Base-by-base conservation (phyloP, 1,284 basidiomycete species). In the Leccinum pachyderme region DNA sequence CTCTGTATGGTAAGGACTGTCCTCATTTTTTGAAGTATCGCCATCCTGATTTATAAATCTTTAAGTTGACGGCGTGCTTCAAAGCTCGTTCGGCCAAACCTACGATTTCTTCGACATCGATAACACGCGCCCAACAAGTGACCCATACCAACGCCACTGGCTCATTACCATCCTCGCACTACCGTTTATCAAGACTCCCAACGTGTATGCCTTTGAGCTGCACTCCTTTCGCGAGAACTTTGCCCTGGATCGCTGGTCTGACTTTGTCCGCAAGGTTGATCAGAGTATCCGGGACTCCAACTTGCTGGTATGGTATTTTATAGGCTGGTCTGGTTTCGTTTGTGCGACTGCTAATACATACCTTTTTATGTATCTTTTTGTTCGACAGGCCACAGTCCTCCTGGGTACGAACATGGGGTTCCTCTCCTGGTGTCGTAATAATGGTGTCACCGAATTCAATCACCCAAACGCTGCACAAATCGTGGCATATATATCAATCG, bases 31-130 rank as follows among this genome's bases (percentile, higher is more conserved):
- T 41, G 13, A 22, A 12, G 7, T 8, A 5, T 2, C 28, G 1
- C 3, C 4, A n/a, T 43, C 49, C 37, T 57, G 35, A 45, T 48
- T 32, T 41, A 15, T 49, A 27, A 39, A 33, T 24, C 13, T 44
- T 27, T 2, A 46, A 68, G 67, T 65, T 15, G 67, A 68, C 2
- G 70, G 70, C 2, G 31, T 67, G 1, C 47, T 72, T 15, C 58
- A 57, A 29, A 71, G 63, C 31, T 63, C 65, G 18, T 71, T 70
- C 50, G 70, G 70, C 13, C 67, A 72, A 54, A 52, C 47, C 2
- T 63, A 72, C 43, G 70, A 69, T 35, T 67, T 63, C 45, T 72
- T 69, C 44, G 67, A 71, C 44, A 65, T 67, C 37, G 63, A 72
- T 0, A 52, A 61, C 33, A 59, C 53, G 2, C 48, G 55, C 5